Evolutionary conservation across 495 filamentous ascomycete species (phyloP).

Genomic region (Pyronema domesticum): DNA sequence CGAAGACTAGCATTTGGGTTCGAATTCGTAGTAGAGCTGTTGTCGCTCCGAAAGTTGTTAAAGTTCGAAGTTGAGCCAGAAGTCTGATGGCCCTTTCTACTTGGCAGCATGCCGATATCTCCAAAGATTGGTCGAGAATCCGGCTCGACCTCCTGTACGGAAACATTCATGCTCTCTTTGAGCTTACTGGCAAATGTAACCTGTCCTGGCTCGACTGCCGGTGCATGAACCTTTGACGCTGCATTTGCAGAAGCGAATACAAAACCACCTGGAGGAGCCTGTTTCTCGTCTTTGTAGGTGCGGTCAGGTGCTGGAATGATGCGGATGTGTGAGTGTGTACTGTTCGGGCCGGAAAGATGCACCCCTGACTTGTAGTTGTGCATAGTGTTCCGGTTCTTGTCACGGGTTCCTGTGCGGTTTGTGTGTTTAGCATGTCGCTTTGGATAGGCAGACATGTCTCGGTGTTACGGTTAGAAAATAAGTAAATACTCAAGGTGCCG

Average conservation of each 20-base stretch:
- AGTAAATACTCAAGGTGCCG: background rate
- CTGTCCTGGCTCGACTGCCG: background rate
- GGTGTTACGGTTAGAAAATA: background rate
- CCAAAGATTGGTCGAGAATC: background rate
- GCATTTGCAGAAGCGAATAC: background rate
- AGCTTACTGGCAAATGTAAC: slow-evolving; percentile 1
- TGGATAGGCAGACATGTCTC: background rate
- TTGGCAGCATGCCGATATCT: background rate
- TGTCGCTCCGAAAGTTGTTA: background rate
- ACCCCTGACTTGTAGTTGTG: background rate
- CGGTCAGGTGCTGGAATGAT: background rate
- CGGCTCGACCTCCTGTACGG: background rate
- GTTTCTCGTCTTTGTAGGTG: background rate
- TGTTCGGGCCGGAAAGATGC: background rate
- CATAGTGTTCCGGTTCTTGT: background rate
- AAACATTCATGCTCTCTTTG: background rate
- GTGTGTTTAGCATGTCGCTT: slow-evolving; percentile 1
- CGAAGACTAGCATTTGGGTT: background rate
- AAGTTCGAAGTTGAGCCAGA: background rate
- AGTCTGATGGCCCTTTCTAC: background rate
- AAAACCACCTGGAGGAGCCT: background rate
- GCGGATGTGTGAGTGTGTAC: background rate
- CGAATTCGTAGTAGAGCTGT: background rate
- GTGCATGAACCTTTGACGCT: background rate
- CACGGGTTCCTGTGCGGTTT: background rate